Evolutionary conservation across 768 basidiomycete species (phyloP).

Genomic region (Mycena kentingensis): DNA sequence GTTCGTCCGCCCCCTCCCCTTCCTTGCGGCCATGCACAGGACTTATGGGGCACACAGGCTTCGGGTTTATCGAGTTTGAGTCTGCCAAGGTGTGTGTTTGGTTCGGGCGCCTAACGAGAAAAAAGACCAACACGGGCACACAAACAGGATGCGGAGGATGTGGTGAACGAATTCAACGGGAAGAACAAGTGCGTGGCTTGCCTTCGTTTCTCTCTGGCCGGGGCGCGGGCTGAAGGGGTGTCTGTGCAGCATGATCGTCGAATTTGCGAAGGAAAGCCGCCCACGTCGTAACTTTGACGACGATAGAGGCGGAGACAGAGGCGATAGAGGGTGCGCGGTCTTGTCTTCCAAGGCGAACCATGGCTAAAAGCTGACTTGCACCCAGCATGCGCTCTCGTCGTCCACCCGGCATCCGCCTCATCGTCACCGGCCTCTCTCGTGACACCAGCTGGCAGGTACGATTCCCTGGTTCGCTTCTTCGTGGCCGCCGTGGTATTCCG

Average conservation of each 20-base stretch:
- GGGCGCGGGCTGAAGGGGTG: not conserved
- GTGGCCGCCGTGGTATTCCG: conserved; percentile 22
- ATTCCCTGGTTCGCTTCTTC: conserved; percentile 27
- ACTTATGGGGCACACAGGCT: conserved; percentile 51
- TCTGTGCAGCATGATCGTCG: conserved; percentile 81
- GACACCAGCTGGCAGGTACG: conserved; percentile 99
- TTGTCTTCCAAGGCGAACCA: too few relatives aligned
- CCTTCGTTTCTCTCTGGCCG: not conserved
- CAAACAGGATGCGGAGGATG: conserved; percentile 90
- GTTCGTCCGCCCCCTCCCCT: conserved; percentile 44
- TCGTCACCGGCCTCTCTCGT: conserved; percentile 87
- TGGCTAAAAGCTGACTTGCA: too few relatives aligned
- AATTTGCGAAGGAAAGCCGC: conserved; percentile 92
- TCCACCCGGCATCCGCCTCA: conserved; percentile 79
- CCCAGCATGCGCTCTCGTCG: conserved; percentile 67
- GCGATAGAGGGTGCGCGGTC: conserved; percentile 34
- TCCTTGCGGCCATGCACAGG: conserved; percentile 25
- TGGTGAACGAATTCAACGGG: conserved; percentile 82
- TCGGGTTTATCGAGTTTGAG: conserved; percentile 97
- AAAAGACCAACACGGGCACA: too few relatives aligned
- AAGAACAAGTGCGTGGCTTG: conserved; percentile 67
- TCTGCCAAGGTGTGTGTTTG: conserved; percentile 59
- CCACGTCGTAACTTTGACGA: conserved; percentile 80
- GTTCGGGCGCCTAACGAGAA: too few relatives aligned
- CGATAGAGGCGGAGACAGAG: conserved; percentile 40